Evolutionary conservation across 1,284 basidiomycete genomes (phyloP).

Genomic region (Vanrija sp.): DNA sequence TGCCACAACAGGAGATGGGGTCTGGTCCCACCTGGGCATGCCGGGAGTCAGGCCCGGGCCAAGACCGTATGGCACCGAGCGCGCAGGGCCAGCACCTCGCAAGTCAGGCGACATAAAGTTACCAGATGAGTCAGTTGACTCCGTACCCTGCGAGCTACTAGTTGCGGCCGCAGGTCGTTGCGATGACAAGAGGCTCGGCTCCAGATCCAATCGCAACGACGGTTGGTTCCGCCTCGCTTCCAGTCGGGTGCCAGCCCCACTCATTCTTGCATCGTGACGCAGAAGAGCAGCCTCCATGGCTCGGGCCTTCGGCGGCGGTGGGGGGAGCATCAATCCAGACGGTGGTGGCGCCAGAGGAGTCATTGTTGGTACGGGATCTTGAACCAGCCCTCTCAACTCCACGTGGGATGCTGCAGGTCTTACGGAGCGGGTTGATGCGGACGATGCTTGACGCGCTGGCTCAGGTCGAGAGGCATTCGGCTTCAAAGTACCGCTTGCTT

Average conservation of each 20-base stretch:
- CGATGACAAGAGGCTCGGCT: constrained; percentile 29
- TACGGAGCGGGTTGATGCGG: constrained; percentile 20
- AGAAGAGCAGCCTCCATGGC: background rate
- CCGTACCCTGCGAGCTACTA: background rate
- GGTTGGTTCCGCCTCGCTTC: constrained; percentile 45
- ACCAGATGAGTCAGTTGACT: background rate
- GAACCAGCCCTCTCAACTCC: constrained; percentile 17
- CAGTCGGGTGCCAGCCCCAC: constrained; percentile 16
- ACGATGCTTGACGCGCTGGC: constrained; percentile 24
- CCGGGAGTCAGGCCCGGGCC: constrained; percentile 34
- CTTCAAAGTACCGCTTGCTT: constrained; percentile 2
- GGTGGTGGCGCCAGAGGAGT: background rate
- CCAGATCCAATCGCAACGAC: constrained; percentile 44
- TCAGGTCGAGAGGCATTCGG: constrained; percentile 25
- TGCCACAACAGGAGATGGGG: constrained; percentile 38
- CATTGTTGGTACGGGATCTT: background rate
- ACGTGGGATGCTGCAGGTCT: constrained; percentile 30
- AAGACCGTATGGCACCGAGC: constrained; percentile 33
- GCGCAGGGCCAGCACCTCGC: constrained; percentile 9
- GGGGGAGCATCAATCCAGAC: constrained; percentile 2
- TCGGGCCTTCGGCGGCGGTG: constrained; percentile 12
- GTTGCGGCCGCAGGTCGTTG: constrained; percentile 2
- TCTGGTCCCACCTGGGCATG: constrained; percentile 40
- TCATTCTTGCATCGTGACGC: background rate
- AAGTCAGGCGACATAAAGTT: background rate